Evolutionary conservation across 2,329 filamentous ascomycete species (phyloP).

Genomic region (Alternaria rosae): DNA sequence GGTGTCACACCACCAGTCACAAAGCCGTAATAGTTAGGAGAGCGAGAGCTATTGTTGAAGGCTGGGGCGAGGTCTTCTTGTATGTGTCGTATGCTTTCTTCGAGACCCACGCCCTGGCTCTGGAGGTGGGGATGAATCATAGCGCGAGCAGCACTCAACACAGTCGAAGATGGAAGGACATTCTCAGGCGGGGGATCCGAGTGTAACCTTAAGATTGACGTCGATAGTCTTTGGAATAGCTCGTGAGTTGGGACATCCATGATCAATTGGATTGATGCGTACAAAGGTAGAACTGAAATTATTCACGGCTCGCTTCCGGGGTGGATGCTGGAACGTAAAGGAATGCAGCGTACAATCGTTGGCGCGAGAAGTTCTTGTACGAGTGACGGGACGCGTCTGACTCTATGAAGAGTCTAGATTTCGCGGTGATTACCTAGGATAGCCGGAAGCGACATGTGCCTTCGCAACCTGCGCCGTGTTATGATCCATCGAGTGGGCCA

Average conservation of each 20-base stretch:
- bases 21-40: constrained; percentile 75
- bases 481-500: neutral
- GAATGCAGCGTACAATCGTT: neutral
- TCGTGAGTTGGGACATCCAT: constrained; percentile 24
- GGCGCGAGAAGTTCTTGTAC: neutral
- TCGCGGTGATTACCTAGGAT: neutral
- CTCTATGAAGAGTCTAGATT: neutral
- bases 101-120: constrained; percentile 53
- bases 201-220: constrained; percentile 35
- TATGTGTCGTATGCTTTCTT: constrained; percentile 54
- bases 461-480: neutral
- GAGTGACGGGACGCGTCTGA: neutral
- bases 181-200: constrained; percentile 21
- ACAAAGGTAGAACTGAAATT: neutral
- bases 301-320: neutral
- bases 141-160: constrained; percentile 41
- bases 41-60: constrained; percentile 69
- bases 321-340: neutral
- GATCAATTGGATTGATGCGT: neutral
- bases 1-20: constrained; percentile 84
- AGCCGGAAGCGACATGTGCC: constrained; percentile 5
- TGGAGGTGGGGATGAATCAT: constrained; percentile 51
- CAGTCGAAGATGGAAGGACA: constrained; percentile 47
- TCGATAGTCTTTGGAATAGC: constrained; percentile 27
- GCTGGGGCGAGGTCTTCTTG: constrained; percentile 59